These are phyloP conservation scores for Fragosphaeria purpurea DNA, from an alignment of 2,329 filamentous ascomycete genomes.

Conservation along the genomic window DNA sequence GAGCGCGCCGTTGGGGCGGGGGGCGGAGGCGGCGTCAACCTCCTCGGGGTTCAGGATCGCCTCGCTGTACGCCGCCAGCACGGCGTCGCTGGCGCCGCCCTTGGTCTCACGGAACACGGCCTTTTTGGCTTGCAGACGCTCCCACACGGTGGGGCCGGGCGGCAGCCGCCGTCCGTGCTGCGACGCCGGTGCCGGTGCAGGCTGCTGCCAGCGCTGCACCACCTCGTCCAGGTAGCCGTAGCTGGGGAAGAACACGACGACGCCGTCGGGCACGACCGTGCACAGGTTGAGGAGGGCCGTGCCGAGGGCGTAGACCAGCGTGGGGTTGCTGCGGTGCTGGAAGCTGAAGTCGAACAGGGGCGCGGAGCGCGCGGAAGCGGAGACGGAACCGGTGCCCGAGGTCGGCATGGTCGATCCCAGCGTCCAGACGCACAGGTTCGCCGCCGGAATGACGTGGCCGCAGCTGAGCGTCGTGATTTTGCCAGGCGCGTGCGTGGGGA, in stretches of 20 bases:
- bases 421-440: constrained; percentile 71
- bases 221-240: constrained; percentile 83
- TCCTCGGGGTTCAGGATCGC: constrained; percentile 45
- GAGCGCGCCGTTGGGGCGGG: constrained; percentile 39
- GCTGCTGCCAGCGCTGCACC: constrained; percentile 47
- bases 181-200: constrained; percentile 19
- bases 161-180: background rate
- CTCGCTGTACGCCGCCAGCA: constrained; percentile 62
- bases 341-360: constrained; percentile 78
- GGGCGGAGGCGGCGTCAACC: background rate
- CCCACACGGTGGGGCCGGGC: constrained; percentile 38
- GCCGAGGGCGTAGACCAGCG: constrained; percentile 66
- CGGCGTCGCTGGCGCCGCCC: constrained; percentile 51
- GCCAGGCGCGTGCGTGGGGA: constrained; percentile 56
- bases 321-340: constrained; percentile 57
- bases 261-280: constrained; percentile 68
- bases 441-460: constrained; percentile 80
- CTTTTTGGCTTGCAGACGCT: constrained; percentile 49
- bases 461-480: constrained; percentile 78
- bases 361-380: constrained; percentile 18
- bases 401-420: constrained; percentile 38
- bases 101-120: constrained; percentile 50
- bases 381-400: constrained; percentile 4
- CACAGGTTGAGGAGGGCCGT: constrained; percentile 62
- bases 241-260: constrained; percentile 92